Conservation (phyloP, 331 rosid species). For the Dryas integrifolia region DNA sequence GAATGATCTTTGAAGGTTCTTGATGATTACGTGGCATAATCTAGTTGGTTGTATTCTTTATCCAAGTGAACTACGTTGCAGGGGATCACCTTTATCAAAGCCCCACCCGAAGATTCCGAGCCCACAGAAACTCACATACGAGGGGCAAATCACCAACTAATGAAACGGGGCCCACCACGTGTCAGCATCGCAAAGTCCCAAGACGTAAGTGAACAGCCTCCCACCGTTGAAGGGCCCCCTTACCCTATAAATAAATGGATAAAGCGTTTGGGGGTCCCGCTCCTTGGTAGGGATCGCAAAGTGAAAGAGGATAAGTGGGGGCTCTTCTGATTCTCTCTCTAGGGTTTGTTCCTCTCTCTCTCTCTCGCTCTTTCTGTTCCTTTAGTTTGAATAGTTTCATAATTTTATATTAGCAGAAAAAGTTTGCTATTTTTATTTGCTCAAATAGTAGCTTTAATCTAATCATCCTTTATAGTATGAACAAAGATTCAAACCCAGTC, state of each 20-base stretch:
- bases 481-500: conserved; percentile 38
- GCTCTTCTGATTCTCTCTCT: conserved; percentile 26
- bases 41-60: neutral
- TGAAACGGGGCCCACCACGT: conserved; percentile 7
- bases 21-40: neutral
- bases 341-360: conserved; percentile 53
- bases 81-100: neutral
- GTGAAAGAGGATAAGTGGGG: conserved; percentile 23
- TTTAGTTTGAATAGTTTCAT: neutral
- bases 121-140: neutral
- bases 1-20: neutral
- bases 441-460: conserved; percentile 31
- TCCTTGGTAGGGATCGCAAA: conserved; percentile 11
- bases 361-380: neutral
- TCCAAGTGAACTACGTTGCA: neutral
- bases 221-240: conserved; percentile 9
- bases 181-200: neutral
- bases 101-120: neutral
- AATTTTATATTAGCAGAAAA: neutral
- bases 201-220: neutral
- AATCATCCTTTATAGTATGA: conserved; percentile 38
- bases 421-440: neutral
- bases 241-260: neutral
- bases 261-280: conserved; percentile 21
- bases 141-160: too few species aligned